Conservation (phyloP, 179 eudicot genomes). For the Patellifolia procumbens region DNA sequence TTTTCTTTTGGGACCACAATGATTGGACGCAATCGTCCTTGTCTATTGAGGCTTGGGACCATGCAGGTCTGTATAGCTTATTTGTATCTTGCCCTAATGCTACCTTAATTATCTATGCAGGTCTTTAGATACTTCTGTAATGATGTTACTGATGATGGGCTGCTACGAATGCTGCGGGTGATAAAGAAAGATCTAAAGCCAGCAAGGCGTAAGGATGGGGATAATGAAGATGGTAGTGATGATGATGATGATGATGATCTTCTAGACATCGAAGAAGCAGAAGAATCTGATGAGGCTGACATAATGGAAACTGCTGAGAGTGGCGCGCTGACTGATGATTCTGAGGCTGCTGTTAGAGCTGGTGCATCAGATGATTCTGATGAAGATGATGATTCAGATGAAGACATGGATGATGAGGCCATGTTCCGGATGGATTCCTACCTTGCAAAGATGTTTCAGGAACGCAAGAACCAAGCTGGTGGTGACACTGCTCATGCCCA, state of each 20-base stretch:
- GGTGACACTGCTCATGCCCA: constrained; percentile 85
- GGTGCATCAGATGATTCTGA: constrained; percentile 48
- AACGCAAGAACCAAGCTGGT: constrained; percentile 77
- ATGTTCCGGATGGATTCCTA: constrained; percentile 90
- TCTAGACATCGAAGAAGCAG: constrained; percentile 74
- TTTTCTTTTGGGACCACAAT: background rate
- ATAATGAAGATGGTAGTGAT: constrained; percentile 53
- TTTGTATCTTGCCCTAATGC: background rate
- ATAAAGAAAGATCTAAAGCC: constrained; percentile 95
- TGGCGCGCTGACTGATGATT: constrained; percentile 49
- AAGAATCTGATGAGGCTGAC: constrained; percentile 79
- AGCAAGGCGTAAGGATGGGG: constrained; percentile 64
- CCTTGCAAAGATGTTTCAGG: constrained; percentile 69
- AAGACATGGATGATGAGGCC: constrained; percentile 93
- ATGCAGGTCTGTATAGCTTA: background rate
- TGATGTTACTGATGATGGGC: constrained; percentile 73
- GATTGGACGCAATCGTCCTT: background rate
- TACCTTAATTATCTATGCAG: constrained; percentile 36
- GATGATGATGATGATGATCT: constrained; percentile 63
- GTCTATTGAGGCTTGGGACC: too few species aligned
- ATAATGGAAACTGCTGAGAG: constrained; percentile 56
- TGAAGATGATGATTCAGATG: constrained; percentile 81
- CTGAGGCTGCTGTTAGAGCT: constrained; percentile 44
- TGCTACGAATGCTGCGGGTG: constrained; percentile 81
- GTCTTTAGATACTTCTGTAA: constrained; percentile 75